Conservation (phyloP, 495 filamentous ascomycete species). For the Aspergillus saccharolyticus region DNA sequence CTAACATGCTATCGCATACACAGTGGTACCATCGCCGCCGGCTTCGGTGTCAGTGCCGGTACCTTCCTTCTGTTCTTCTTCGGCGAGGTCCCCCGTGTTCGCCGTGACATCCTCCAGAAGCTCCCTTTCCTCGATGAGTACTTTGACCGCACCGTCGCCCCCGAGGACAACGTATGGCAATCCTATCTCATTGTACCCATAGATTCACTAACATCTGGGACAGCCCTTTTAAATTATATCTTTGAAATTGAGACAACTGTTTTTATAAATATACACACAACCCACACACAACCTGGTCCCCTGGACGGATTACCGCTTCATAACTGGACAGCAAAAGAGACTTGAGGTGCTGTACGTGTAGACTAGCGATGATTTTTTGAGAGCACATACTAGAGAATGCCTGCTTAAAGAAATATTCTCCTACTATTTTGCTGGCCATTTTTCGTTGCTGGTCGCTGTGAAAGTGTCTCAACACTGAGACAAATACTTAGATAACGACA, state of each 20-base stretch:
- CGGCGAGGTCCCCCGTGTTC: slow-evolving; percentile 62
- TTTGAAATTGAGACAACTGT: slow-evolving; percentile 5
- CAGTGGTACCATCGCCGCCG: slow-evolving; percentile 50
- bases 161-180: slow-evolving; percentile 58
- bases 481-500: too few relatives aligned
- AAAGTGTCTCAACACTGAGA: too few relatives aligned
- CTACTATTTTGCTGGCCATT: neutral
- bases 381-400: slow-evolving; percentile 34
- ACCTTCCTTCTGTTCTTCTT: slow-evolving; percentile 67
- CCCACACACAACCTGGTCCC: slow-evolving; percentile 4
- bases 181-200: neutral
- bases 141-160: slow-evolving; percentile 53
- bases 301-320: slow-evolving; percentile 9
- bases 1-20: slow-evolving; percentile 9
- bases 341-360: slow-evolving; percentile 21
- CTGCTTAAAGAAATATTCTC: slow-evolving; percentile 1
- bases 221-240: slow-evolving; percentile 41
- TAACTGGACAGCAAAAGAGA: slow-evolving; percentile 7
- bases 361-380: slow-evolving; percentile 35
- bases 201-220: slow-evolving; percentile 19
- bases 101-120: slow-evolving; percentile 61
- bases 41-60: slow-evolving; percentile 57
- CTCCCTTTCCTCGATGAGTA: slow-evolving; percentile 56
- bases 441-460: too few relatives aligned
- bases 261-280: slow-evolving; percentile 1